Evolutionary conservation across 2,329 filamentous ascomycete species (phyloP).

Genomic region (Claviceps purpurea): DNA sequence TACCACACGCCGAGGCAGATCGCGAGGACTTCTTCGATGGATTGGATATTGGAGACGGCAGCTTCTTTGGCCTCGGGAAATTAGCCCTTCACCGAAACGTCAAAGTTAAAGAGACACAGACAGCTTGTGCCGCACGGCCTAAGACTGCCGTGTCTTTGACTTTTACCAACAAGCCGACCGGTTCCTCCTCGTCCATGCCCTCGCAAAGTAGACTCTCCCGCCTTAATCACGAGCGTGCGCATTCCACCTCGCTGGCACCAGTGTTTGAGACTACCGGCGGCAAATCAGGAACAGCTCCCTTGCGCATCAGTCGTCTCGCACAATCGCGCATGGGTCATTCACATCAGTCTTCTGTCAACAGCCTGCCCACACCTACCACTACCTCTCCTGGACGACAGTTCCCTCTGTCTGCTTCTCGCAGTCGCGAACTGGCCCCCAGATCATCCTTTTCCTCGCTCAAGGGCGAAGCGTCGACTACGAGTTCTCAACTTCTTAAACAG

Average conservation of each 20-base stretch:
- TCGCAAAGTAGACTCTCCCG: constrained; percentile 63
- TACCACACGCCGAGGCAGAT: constrained; percentile 27
- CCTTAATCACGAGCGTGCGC: constrained; percentile 57
- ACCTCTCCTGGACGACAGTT: constrained; percentile 39
- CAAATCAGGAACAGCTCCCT: constrained; percentile 47
- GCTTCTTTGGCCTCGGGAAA: constrained; percentile 68
- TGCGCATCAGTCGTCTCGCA: constrained; percentile 41
- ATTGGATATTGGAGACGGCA: constrained; percentile 74
- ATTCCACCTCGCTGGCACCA: constrained; percentile 66
- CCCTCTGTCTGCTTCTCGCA: constrained; percentile 45
- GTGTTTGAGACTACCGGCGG: constrained; percentile 85
- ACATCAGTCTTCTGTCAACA: constrained; percentile 53
- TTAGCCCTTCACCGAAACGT: constrained; percentile 83
- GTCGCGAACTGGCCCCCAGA: constrained; percentile 45
- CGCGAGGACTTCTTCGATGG: constrained; percentile 74
- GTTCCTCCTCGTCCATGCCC: constrained; percentile 11
- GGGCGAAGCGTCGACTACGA: constrained; percentile 50
- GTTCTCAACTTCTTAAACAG: constrained; percentile 48
- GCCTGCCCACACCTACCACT: constrained; percentile 47
- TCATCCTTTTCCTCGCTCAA: constrained; percentile 40
- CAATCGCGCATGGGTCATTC: constrained; percentile 57
- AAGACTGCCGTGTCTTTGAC: constrained; percentile 75
- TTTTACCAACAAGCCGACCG: constrained; percentile 66
- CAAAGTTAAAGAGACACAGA: constrained; percentile 62
- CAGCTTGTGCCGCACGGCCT: constrained; percentile 55